Evolutionary conservation across 805 yeast genomes (phyloP).

Genomic region (Scheffersomyces ergatensis): DNA sequence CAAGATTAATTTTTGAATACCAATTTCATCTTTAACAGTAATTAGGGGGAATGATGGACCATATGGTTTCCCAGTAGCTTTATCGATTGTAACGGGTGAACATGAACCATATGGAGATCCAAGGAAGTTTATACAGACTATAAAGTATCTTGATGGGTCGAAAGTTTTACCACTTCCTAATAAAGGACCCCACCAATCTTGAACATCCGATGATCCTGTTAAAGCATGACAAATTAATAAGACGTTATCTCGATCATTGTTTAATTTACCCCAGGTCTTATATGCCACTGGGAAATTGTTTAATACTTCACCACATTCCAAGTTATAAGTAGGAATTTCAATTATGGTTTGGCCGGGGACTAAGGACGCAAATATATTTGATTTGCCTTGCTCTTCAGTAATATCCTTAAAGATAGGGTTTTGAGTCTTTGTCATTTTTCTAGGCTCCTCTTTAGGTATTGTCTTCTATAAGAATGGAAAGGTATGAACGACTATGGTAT

Average conservation of each 20-base stretch:
- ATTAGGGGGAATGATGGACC: slow-evolving; percentile 96
- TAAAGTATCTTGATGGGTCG: slow-evolving; percentile 84
- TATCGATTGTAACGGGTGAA: slow-evolving; percentile 81
- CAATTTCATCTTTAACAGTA: slow-evolving; percentile 90
- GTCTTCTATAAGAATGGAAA: too few relatives aligned
- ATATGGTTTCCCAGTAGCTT: slow-evolving; percentile 69
- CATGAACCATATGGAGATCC: slow-evolving; percentile 97
- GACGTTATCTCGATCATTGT: slow-evolving; percentile 66
- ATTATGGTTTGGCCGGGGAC: slow-evolving; percentile 79
- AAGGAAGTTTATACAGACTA: slow-evolving; percentile 85
- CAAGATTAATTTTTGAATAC: slow-evolving; percentile 70
- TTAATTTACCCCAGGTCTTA: slow-evolving; percentile 91
- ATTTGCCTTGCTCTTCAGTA: slow-evolving; percentile 42
- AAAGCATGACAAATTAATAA: slow-evolving; percentile 94
- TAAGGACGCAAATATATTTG: slow-evolving; percentile 67
- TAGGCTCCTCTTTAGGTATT: too few relatives aligned
- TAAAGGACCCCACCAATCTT: slow-evolving; percentile 99
- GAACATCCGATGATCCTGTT: slow-evolving; percentile 92
- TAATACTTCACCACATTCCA: slow-evolving; percentile 81
- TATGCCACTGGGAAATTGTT: slow-evolving; percentile 85
- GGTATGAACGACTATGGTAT: too few relatives aligned
- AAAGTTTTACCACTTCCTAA: slow-evolving; percentile 83
- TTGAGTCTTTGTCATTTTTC: neutral
- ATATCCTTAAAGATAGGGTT: slow-evolving; percentile 33
- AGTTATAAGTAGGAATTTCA: slow-evolving; percentile 65